Evolutionary conservation across 495 filamentous ascomycete species (phyloP), one percentile per base, ranked within the genome.

Genomic region (Xylaria flabelliformis): DNA sequence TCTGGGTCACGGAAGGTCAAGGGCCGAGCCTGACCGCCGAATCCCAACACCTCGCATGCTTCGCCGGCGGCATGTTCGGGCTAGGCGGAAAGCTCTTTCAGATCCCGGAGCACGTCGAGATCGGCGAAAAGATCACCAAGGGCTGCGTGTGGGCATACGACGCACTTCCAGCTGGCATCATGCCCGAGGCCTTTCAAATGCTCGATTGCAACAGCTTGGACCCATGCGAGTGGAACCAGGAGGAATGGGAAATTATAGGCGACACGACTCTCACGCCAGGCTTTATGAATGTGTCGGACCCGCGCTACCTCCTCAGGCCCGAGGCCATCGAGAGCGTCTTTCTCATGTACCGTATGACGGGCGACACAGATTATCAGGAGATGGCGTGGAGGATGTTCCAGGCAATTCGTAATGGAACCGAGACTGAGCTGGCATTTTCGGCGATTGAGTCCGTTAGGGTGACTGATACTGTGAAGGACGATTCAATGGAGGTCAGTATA

Each of bases 81-180:
- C 80, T 97, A 24, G 94, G 92, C 26, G 91, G 92, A 51, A 91
- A 89, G 78, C 82, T 93, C 1, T 90, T 94, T 69, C 82, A 86
- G 21, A 86, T 90, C 51, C 83, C 88, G 7, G 84, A 85, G 6
- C 92, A 97, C 77, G 77, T 97, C 46, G 86, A 91, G 2, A 85
- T 93, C 58, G 94, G 90, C 17, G 81, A 84, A 59, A 92, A 93
- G 78, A 82, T 97, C 32, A 92, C 91, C 1, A 91, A 95, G 72
- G 94, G 93, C 44, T 97, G 94, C 77, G 86, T 95, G 19, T 97
- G 92, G 93, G 88, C 92, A 1, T 97, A 97, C 81, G 85, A 91
- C 58, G 83, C 88, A 10, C 91, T 90, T 39, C 85, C 88, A 9
- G 88, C 88, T 0, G 94, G 93, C 15, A 92, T 97, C 77, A 95